Percentiles rank a stretch among this genome's conserved stretches.
Evolutionary conservation across 768 basidiomycete genomes (phyloP).

Genomic region (Russula dissimulans): DNA sequence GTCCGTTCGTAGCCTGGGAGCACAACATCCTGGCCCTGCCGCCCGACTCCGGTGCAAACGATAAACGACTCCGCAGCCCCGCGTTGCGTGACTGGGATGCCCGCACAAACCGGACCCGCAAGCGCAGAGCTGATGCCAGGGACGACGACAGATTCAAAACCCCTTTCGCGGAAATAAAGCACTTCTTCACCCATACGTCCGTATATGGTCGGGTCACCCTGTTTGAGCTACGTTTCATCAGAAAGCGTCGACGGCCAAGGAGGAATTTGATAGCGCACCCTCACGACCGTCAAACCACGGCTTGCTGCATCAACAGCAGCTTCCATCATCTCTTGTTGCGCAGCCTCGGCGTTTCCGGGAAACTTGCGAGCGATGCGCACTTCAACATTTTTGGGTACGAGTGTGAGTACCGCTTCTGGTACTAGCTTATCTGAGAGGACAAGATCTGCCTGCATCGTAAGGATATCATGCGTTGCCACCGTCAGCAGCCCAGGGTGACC

Average conservation of each 20-base stretch:
- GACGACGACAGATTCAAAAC: constrained; percentile 74
- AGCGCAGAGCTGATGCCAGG: constrained; percentile 88
- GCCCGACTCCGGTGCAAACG: constrained; percentile 91
- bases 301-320: constrained; percentile 76
- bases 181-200: constrained; percentile 94
- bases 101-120: constrained; percentile 81
- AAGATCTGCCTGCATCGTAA: constrained; percentile 73
- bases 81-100: constrained; percentile 91
- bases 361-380: constrained; percentile 93
- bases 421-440: constrained; percentile 97
- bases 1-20: constrained; percentile 83
- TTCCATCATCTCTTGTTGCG: constrained; percentile 92
- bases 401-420: constrained; percentile 72
- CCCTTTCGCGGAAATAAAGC: constrained; percentile 79
- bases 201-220: constrained; percentile 94
- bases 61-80: constrained; percentile 86
- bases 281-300: constrained; percentile 75
- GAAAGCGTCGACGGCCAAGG: neutral
- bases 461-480: constrained; percentile 68
- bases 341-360: constrained; percentile 93
- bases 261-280: constrained; percentile 40
- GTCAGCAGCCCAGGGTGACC: constrained; percentile 93
- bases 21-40: constrained; percentile 69
- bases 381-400: constrained; percentile 65
- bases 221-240: constrained; percentile 59